Percentiles rank a stretch among this genome's conserved stretches.
Conservation (phyloP, 2,329 filamentous ascomycete genomes). For the Fusarium hostae region DNA sequence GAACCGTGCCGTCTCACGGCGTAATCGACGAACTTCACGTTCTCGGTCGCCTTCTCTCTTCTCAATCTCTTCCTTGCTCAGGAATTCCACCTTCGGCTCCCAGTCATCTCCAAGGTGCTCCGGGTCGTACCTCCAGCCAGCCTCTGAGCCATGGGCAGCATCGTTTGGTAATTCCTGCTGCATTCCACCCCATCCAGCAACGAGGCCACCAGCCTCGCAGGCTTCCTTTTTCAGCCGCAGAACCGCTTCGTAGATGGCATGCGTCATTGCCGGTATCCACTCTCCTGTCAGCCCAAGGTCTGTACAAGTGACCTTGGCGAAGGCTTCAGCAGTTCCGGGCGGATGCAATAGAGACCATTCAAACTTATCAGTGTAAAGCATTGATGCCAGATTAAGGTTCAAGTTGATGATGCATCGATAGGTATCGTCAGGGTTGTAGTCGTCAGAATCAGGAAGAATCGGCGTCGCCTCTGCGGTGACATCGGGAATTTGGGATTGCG, state of each 20-base stretch:
- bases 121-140: slow-evolving; percentile 95
- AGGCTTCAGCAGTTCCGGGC: slow-evolving; percentile 89
- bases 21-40: slow-evolving; percentile 84
- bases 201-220: slow-evolving; percentile 88
- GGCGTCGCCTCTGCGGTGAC: slow-evolving; percentile 78
- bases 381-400: slow-evolving; percentile 90
- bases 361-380: slow-evolving; percentile 95
- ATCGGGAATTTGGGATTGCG: slow-evolving; percentile 56
- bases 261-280: slow-evolving; percentile 93
- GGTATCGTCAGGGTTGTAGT: slow-evolving; percentile 90
- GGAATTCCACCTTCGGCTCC: slow-evolving; percentile 82
- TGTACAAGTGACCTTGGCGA: slow-evolving; percentile 91
- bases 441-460: slow-evolving; percentile 70
- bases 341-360: slow-evolving; percentile 97
- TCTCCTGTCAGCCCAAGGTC: slow-evolving; percentile 90
- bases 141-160: slow-evolving; percentile 81
- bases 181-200: slow-evolving; percentile 73
- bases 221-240: slow-evolving; percentile 95
- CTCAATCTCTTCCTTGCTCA: slow-evolving; percentile 97
- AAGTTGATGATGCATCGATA: slow-evolving; percentile 93
- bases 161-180: slow-evolving; percentile 84
- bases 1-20: slow-evolving; percentile 92
- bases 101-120: slow-evolving; percentile 87
- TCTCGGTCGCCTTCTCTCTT: slow-evolving; percentile 95
- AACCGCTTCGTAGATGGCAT: slow-evolving; percentile 96